These are phyloP conservation scores for Tubosaeta sp. DNA, from an alignment of 768 basidiomycete genomes.

Conservation along the genomic window DNA sequence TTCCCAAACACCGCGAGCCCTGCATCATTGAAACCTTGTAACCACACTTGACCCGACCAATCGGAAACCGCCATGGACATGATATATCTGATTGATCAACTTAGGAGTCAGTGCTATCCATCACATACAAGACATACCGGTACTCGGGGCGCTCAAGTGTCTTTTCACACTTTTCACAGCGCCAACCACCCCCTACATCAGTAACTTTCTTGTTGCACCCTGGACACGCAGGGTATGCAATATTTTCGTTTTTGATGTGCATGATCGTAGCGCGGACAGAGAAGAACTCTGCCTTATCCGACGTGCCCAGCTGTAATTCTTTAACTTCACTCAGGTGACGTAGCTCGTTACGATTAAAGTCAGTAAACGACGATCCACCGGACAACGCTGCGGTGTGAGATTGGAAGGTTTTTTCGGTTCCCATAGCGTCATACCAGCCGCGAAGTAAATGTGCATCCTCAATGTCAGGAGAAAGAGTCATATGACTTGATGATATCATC, in stretches of 20 bases:
- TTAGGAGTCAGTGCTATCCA: slow-evolving; percentile 1
- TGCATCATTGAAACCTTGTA: slow-evolving; percentile 93
- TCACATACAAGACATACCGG: slow-evolving; percentile 49
- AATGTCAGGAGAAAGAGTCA: slow-evolving; percentile 90
- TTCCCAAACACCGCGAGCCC: slow-evolving; percentile 74
- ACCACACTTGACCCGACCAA: slow-evolving; percentile 84
- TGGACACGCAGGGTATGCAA: slow-evolving; percentile 88
- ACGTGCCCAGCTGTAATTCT: slow-evolving; percentile 66
- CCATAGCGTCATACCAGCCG: slow-evolving; percentile 87
- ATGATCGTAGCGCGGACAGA: slow-evolving; percentile 77
- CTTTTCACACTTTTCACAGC: slow-evolving; percentile 85
- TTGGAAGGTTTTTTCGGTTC: slow-evolving; percentile 61
- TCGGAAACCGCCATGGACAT: slow-evolving; percentile 87
- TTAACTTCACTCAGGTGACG: slow-evolving; percentile 76
- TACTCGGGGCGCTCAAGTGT: slow-evolving; percentile 68
- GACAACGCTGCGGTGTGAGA: slow-evolving; percentile 48
- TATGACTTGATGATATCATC: slow-evolving; percentile 73
- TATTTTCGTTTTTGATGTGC: slow-evolving; percentile 78
- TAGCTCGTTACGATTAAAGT: slow-evolving; percentile 70
- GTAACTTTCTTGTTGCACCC: slow-evolving; percentile 90
- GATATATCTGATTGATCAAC: slow-evolving; percentile 52
- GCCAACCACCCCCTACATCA: slow-evolving; percentile 66
- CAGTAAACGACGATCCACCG: slow-evolving; percentile 36
- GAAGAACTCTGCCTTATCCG: slow-evolving; percentile 79
- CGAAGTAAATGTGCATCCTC: slow-evolving; percentile 79